A percentile compares a stretch with the other conserved stretches of the same genome.
Evolutionary conservation across 2,329 filamentous ascomycete genomes (phyloP).

Genomic region (Apiospora phragmitis): DNA sequence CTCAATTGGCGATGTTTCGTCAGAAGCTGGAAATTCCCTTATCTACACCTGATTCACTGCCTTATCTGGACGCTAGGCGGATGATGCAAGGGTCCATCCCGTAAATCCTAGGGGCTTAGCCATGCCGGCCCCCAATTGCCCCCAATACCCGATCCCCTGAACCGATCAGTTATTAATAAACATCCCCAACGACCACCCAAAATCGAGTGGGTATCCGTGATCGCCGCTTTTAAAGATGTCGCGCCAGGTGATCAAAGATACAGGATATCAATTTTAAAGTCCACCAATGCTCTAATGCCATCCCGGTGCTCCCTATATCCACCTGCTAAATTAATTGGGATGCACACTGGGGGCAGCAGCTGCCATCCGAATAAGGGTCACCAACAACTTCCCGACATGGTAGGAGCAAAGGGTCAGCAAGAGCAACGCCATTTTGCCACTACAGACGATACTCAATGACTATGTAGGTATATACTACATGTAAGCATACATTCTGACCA

Average conservation of each 20-base stretch:
- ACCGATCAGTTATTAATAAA: constrained; percentile 2
- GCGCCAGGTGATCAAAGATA: neutral
- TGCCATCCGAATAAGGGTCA: neutral
- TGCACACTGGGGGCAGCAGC: neutral
- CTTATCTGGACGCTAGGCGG: constrained; percentile 26
- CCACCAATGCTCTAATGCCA: neutral
- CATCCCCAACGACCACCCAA: neutral
- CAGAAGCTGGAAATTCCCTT: constrained; percentile 26
- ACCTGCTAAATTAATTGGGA: neutral
- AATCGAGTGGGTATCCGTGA: neutral
- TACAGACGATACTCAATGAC: neutral
- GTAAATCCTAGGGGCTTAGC: neutral
- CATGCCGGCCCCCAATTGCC: constrained; percentile 14
- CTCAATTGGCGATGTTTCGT: constrained; percentile 18
- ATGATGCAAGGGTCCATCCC: constrained; percentile 17
- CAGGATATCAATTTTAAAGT: neutral
- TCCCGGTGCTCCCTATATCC: neutral
- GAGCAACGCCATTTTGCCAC: neutral
- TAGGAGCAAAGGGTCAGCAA: neutral
- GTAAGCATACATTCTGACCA: neutral
- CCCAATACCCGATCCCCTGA: constrained; percentile 12
- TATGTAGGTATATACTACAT: neutral
- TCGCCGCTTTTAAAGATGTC: neutral
- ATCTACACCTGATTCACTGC: constrained; percentile 25
- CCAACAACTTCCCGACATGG: neutral